These are phyloP conservation scores for Nakazawaea holstii DNA, from an alignment of 805 yeast genomes.

Conservation along the genomic window DNA sequence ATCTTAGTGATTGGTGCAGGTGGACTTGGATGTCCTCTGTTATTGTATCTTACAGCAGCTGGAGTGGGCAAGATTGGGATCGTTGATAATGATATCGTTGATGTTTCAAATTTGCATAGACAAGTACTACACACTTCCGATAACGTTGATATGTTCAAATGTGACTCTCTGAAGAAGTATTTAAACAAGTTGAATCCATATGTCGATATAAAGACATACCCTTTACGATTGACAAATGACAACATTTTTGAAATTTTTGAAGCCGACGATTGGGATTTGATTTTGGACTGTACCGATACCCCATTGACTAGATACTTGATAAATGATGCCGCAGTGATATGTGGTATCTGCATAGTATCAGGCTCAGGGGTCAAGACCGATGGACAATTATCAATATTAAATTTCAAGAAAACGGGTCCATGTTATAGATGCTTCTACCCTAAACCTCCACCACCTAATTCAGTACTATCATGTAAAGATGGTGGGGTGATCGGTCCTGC, in stretches of 20 bases:
- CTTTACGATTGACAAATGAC: conserved; percentile 39
- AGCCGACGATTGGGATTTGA: conserved; percentile 54
- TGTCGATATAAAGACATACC: conserved; percentile 49
- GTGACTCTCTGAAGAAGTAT: conserved; percentile 67
- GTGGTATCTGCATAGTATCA: conserved; percentile 70
- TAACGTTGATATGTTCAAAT: conserved; percentile 64
- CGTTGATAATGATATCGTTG: conserved; percentile 83
- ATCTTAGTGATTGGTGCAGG: conserved; percentile 92
- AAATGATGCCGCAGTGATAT: conserved; percentile 73
- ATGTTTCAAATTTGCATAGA: conserved; percentile 79
- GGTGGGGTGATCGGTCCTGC: conserved; percentile 96
- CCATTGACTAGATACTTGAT: conserved; percentile 84
- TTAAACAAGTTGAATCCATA: conserved; percentile 60
- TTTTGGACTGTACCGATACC: conserved; percentile 92
- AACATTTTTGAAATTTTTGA: conserved; percentile 62
- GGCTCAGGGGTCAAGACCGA: conserved; percentile 91
- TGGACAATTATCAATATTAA: conserved; percentile 80
- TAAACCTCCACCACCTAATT: conserved; percentile 77
- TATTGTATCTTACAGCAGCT: conserved; percentile 78
- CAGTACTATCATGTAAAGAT: conserved; percentile 82
- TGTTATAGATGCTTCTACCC: conserved; percentile 96
- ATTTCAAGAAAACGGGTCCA: conserved; percentile 67
- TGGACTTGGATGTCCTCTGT: conserved; percentile 91
- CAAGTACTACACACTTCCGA: conserved; percentile 75
- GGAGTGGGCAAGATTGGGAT: conserved; percentile 86